phyloP scores from a whole-genome alignment of 345 rosid species.

The Nasturtium officinale region DNA sequence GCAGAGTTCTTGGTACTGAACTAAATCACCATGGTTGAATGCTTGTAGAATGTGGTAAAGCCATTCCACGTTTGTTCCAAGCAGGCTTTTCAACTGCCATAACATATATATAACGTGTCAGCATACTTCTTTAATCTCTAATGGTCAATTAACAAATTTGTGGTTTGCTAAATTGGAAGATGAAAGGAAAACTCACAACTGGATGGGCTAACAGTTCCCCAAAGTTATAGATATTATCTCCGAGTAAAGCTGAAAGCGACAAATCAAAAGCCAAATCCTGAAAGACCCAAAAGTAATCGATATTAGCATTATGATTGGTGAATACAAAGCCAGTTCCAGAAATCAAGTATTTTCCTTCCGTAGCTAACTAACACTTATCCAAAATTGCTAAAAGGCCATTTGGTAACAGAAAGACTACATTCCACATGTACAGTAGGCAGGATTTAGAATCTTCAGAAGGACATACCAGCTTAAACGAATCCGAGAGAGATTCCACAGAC shows the following conservation, averaged over 20 bases:
- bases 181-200: slow-evolving; percentile 54
- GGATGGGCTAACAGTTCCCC: slow-evolving; percentile 99
- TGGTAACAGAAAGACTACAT: background rate
- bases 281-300: slow-evolving; percentile 3
- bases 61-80: slow-evolving; percentile 91
- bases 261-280: slow-evolving; percentile 98
- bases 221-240: slow-evolving; percentile 95
- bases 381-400: background rate
- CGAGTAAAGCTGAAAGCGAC: slow-evolving; percentile 91
- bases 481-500: slow-evolving; percentile 46
- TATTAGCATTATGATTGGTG: slow-evolving; percentile 4
- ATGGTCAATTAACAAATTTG: background rate
- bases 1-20: slow-evolving; percentile 79
- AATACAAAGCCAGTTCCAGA: background rate
- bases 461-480: slow-evolving; percentile 43
- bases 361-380: background rate
- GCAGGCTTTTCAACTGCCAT: slow-evolving; percentile 78
- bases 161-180: background rate
- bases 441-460: background rate
- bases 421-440: background rate
- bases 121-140: background rate
- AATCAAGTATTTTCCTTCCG: background rate
- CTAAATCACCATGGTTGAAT: slow-evolving; percentile 83
- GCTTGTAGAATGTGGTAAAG: slow-evolving; percentile 92
- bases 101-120: slow-evolving; percentile 23